A percentile compares a stretch with the other conserved stretches of the same genome.
Evolutionary conservation across 441 rosid genomes (phyloP).

Genomic region (Hura crepitans): DNA sequence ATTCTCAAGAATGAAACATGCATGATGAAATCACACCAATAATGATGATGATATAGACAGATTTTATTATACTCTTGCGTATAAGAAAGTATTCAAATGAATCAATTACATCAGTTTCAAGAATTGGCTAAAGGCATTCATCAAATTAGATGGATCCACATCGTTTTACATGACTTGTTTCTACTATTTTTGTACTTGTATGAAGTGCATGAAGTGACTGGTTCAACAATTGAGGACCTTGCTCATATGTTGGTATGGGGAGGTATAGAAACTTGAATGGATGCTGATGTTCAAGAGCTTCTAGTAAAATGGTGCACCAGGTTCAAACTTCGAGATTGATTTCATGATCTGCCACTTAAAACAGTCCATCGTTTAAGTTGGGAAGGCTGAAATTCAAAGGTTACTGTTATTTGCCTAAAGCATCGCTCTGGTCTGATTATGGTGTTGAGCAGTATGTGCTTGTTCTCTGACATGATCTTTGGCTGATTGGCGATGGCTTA

Average conservation of each 20-base stretch:
- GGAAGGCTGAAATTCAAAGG: conserved; percentile 1
- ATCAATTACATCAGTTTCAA: no score
- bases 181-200: no score
- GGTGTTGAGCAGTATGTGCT: background rate
- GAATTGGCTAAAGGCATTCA: no score
- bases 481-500: background rate
- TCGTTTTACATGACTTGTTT: no score
- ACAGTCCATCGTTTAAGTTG: background rate
- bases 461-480: background rate
- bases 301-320: conserved; percentile 65
- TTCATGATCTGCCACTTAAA: conserved; percentile 6
- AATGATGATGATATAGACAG: no score
- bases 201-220: conserved; percentile 78
- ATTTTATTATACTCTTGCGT: no score
- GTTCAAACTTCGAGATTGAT: conserved; percentile 36
- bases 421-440: background rate
- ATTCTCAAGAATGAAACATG: no score
- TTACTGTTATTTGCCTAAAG: no score
- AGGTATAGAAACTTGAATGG: conserved; percentile 90
- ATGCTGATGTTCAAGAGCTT: conserved; percentile 63
- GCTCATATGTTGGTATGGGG: conserved; percentile 90
- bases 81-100: no score
- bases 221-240: conserved; percentile 64
- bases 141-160: no score
- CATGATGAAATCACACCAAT: no score